These are phyloP conservation scores for Mortierella sp. DNA, from an alignment of 371 early-diverging fungal species.

Conservation along the genomic window DNA sequence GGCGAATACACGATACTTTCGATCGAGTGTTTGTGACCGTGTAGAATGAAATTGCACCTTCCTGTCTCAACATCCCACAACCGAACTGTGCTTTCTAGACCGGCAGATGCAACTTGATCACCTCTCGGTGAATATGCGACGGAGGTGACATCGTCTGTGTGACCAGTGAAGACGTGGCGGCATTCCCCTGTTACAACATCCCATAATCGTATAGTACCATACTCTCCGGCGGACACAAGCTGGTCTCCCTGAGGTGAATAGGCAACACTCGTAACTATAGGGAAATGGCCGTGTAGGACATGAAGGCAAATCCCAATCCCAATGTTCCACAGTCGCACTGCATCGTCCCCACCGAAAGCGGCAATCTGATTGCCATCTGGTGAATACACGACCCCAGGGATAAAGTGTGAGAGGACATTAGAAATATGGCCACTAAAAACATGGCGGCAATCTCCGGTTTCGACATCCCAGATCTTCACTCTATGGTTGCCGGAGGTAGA, in stretches of 20 bases:
- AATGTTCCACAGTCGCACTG: conserved; percentile 2
- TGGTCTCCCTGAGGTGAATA: neutral
- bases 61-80: too few relatives aligned
- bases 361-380: neutral
- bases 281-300: neutral
- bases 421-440: conserved; percentile 7
- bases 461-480: conserved; percentile 9
- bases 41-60: too few relatives aligned
- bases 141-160: too few relatives aligned
- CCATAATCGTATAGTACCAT: too few relatives aligned
- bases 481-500: neutral
- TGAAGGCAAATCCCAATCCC: neutral
- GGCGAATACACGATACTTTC: too few relatives aligned
- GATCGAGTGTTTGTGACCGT: too few relatives aligned
- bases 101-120: too few relatives aligned
- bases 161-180: neutral
- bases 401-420: neutral
- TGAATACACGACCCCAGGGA: neutral
- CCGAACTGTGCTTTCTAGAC: too few relatives aligned
- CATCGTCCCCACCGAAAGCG: neutral
- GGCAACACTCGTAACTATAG: neutral
- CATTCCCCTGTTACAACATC: too few relatives aligned
- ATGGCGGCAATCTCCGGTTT: conserved; percentile 12
- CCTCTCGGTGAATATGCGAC: neutral
- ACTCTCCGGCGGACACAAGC: too few relatives aligned